phyloP scores from a whole-genome alignment of 2,329 filamentous ascomycete genomes.

The Emmonsia crescens region DNA sequence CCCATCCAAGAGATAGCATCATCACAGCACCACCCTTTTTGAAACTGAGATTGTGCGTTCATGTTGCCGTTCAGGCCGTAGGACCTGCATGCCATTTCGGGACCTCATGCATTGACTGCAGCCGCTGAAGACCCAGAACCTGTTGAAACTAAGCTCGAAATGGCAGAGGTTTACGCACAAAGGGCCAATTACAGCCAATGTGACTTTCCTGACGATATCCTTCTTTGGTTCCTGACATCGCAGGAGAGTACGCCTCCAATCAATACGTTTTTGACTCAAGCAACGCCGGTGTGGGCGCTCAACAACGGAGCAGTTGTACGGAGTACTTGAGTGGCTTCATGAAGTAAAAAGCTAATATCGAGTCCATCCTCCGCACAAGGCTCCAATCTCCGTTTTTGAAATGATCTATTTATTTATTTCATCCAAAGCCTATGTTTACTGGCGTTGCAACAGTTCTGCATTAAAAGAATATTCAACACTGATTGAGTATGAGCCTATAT shows the following conservation, averaged over 20 bases:
- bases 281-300: not conserved
- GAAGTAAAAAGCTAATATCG: not conserved
- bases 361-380: not conserved
- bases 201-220: not conserved
- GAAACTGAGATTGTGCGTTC: not conserved
- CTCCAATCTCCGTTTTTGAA: not conserved
- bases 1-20: not conserved
- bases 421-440: not conserved
- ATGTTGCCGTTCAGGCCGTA: constrained; percentile 2
- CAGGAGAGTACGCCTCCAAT: not conserved
- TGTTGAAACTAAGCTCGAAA: not conserved
- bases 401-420: not conserved
- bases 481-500: not conserved
- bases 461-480: not conserved
- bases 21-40: not conserved
- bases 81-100: constrained; percentile 18
- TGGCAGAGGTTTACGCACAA: not conserved
- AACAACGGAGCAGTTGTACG: too few species aligned
- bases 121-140: constrained; percentile 14
- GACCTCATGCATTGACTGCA: constrained; percentile 21
- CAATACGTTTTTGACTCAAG: not conserved
- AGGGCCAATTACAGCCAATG: not conserved
- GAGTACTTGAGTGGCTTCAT: not conserved
- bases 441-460: not conserved
- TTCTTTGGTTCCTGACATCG: constrained; percentile 3